Evolutionary conservation across 495 filamentous ascomycete genomes (phyloP).

Genomic region (Xylaria grammica): DNA sequence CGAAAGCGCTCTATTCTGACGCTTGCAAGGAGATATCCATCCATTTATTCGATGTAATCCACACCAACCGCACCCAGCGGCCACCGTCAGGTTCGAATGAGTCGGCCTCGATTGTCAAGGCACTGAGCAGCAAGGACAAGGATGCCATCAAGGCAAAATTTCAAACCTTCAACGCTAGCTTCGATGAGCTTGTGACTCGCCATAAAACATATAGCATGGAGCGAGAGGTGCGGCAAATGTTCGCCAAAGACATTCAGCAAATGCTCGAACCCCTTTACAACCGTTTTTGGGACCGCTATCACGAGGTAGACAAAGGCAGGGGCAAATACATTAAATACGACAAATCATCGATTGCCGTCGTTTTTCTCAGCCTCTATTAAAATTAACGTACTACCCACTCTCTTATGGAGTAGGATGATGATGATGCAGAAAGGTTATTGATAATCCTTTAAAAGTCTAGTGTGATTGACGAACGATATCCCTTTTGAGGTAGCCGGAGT

Average conservation of each 20-base stretch:
- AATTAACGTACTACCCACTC: background rate
- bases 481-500: constrained; percentile 7
- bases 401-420: background rate
- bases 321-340: constrained; percentile 98
- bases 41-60: constrained; percentile 87
- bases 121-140: constrained; percentile 83
- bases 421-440: background rate
- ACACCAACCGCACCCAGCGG: constrained; percentile 74
- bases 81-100: constrained; percentile 70
- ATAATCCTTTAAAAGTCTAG: background rate
- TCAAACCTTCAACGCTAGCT: constrained; percentile 80
- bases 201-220: constrained; percentile 87
- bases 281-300: constrained; percentile 96
- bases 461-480: constrained; percentile 7
- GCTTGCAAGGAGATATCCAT: constrained; percentile 87
- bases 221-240: constrained; percentile 77
- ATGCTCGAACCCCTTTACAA: constrained; percentile 94
- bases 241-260: constrained; percentile 81
- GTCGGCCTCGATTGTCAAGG: constrained; percentile 80
- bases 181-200: constrained; percentile 82
- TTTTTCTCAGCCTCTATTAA: constrained; percentile 58
- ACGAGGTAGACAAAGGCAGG: constrained; percentile 94
- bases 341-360: constrained; percentile 66
- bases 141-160: constrained; percentile 97
- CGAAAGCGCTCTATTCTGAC: constrained; percentile 79